These are phyloP conservation scores for Avena insularis DNA, from an alignment of 176 grass and related monocot genomes.

Conservation along the genomic window DNA sequence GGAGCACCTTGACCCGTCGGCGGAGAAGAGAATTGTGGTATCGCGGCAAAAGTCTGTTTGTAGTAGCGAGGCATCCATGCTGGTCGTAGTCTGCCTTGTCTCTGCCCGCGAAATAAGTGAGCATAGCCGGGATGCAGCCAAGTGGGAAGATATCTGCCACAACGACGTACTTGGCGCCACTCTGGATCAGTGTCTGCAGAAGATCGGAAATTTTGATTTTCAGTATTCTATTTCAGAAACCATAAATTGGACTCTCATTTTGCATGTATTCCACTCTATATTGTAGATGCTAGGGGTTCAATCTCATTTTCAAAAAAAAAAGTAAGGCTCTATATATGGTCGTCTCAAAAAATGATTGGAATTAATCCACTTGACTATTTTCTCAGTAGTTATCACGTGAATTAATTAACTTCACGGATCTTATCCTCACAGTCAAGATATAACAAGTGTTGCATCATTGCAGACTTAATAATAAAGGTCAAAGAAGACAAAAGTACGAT, in stretches of 20 bases:
- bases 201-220: neutral
- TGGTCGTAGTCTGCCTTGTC: constrained; percentile 35
- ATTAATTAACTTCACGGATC: neutral
- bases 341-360: too few relatives aligned
- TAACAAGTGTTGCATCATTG: neutral
- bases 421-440: neutral
- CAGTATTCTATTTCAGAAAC: neutral
- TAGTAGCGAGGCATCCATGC: constrained; percentile 40
- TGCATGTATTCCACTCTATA: neutral
- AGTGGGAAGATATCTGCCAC: constrained; percentile 43
- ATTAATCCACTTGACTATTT: neutral
- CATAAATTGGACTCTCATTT: neutral
- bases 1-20: neutral
- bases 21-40: constrained; percentile 46
- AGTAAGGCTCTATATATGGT: too few relatives aligned
- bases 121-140: constrained; percentile 31
- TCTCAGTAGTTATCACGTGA: neutral
- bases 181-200: constrained; percentile 33
- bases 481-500: neutral
- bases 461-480: neutral
- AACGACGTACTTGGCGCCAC: constrained; percentile 42
- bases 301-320: too few relatives aligned
- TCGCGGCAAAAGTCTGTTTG: constrained; percentile 18
- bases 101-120: neutral
- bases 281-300: too few relatives aligned